Percentiles rank a stretch among this genome's conserved stretches.
These are phyloP conservation scores for Candida sanyaensis DNA, from an alignment of 1,139 yeast genomes.

Conservation along the genomic window DNA sequence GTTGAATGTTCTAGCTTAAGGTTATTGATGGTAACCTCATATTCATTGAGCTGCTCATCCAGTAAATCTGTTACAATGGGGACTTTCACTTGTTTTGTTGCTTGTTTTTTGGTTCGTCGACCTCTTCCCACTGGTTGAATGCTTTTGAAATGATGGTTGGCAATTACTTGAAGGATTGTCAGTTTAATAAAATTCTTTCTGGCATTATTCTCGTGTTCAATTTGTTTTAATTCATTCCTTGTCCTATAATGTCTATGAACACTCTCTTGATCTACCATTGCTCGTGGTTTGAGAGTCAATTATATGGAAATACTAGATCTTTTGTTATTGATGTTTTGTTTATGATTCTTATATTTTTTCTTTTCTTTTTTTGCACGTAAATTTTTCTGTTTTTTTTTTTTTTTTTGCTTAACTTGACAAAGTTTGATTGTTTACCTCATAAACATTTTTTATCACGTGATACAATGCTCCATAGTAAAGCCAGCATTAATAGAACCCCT, in stretches of 20 bases:
- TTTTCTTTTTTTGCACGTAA: too few relatives aligned
- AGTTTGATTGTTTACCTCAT: too few relatives aligned
- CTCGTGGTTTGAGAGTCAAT: background rate
- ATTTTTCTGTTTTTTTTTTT: too few relatives aligned
- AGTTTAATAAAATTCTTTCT: constrained; percentile 17
- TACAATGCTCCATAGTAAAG: too few relatives aligned
- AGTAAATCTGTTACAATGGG: background rate
- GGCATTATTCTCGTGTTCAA: constrained; percentile 16
- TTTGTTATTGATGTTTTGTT: too few relatives aligned
- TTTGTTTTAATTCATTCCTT: constrained; percentile 15
- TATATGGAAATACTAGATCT: too few relatives aligned
- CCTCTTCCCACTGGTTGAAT: constrained; percentile 4
- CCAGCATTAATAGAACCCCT: too few relatives aligned
- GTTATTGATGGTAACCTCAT: constrained; percentile 37
- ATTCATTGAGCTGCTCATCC: constrained; percentile 21
- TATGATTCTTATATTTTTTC: too few relatives aligned
- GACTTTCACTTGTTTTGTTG: constrained; percentile 6
- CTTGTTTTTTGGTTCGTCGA: constrained; percentile 3
- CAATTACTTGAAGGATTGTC: constrained; percentile 17
- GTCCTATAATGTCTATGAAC: constrained; percentile 13
- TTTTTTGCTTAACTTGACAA: too few relatives aligned
- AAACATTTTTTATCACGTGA: too few relatives aligned
- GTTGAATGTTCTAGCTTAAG: constrained; percentile 45
- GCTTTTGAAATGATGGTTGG: constrained; percentile 5
- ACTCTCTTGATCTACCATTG: constrained; percentile 15